Evolutionary conservation across 495 filamentous ascomycete genomes (phyloP).

Genomic region (Massariosphaeria phaeospora): DNA sequence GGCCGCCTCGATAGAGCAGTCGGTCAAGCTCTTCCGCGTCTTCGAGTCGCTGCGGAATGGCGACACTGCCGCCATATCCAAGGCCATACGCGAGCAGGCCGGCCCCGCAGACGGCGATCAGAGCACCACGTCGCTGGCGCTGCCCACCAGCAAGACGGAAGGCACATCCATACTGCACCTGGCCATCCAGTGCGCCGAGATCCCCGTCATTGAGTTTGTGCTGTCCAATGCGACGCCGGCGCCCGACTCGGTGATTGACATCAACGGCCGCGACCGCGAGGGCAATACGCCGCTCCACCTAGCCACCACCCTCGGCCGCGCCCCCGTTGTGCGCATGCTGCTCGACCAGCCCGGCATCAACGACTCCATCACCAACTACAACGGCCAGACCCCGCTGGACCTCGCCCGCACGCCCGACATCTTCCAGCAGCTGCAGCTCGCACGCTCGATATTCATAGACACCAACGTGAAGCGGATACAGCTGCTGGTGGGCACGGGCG

Average conservation of each 20-base stretch:
- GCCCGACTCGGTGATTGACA: slow-evolving; percentile 56
- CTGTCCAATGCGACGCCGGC: slow-evolving; percentile 55
- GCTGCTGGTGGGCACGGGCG: slow-evolving; percentile 59
- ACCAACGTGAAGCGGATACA: slow-evolving; percentile 77
- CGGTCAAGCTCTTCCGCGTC: slow-evolving; percentile 85
- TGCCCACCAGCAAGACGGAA: slow-evolving; percentile 49
- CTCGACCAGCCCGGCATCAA: slow-evolving; percentile 77
- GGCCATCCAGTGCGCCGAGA: slow-evolving; percentile 94
- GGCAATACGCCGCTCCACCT: slow-evolving; percentile 92
- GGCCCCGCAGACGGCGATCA: slow-evolving; percentile 44
- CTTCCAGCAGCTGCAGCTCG: slow-evolving; percentile 89
- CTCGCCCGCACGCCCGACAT: slow-evolving; percentile 87
- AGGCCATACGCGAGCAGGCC: slow-evolving; percentile 67
- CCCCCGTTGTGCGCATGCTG: slow-evolving; percentile 70
- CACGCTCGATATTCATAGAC: slow-evolving; percentile 85
- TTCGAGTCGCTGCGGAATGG: slow-evolving; percentile 89
- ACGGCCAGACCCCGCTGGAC: slow-evolving; percentile 81
- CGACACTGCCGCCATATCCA: slow-evolving; percentile 83
- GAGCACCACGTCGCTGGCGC: slow-evolving; percentile 52
- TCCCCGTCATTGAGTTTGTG: slow-evolving; percentile 92
- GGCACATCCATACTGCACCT: slow-evolving; percentile 87
- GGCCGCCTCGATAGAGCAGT: slow-evolving; percentile 76
- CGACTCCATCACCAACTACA: slow-evolving; percentile 84
- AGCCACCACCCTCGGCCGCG: slow-evolving; percentile 74
- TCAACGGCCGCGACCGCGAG: slow-evolving; percentile 86